Conservation (phyloP, 192 early-diverging fungal species). For the Podila minutissima region DNA sequence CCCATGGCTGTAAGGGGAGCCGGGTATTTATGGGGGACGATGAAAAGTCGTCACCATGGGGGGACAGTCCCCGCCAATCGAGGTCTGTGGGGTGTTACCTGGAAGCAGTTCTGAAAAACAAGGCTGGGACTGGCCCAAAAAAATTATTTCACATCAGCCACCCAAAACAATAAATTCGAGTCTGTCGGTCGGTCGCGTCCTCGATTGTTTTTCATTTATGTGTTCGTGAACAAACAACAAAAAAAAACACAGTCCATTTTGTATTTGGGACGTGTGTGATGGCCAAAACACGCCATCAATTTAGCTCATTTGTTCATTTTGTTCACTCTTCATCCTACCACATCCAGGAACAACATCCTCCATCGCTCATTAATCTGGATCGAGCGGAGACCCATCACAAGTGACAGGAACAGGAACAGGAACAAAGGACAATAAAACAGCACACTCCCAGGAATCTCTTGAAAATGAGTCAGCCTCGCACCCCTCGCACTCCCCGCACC, state of each 20-base stretch:
- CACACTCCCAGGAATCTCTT: not conserved
- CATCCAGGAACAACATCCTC: too few species aligned
- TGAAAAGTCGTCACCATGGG: slow-evolving; percentile 1
- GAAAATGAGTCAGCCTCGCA: slow-evolving; percentile 10
- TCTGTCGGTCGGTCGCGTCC: not conserved
- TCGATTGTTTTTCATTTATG: not conserved
- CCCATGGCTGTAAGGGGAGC: not conserved
- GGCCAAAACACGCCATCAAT: too few species aligned
- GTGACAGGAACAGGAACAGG: slow-evolving; percentile 1
- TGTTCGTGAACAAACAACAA: too few species aligned
- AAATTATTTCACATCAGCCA: not conserved
- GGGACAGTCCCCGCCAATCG: not conserved
- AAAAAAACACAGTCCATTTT: too few species aligned
- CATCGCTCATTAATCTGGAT: too few species aligned
- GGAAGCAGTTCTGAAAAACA: not conserved
- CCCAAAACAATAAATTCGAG: not conserved
- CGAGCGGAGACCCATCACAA: not conserved
- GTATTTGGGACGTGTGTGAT: too few species aligned
- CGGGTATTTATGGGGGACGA: not conserved
- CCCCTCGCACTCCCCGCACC: slow-evolving; percentile 23
- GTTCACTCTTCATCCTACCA: too few species aligned
- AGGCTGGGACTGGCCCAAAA: not conserved
- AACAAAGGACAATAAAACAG: not conserved
- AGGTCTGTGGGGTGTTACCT: not conserved
- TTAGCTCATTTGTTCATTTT: too few species aligned